phyloP scores from a whole-genome alignment of 78 protist genomes.

The Dictyostelium firmibasis region DNA sequence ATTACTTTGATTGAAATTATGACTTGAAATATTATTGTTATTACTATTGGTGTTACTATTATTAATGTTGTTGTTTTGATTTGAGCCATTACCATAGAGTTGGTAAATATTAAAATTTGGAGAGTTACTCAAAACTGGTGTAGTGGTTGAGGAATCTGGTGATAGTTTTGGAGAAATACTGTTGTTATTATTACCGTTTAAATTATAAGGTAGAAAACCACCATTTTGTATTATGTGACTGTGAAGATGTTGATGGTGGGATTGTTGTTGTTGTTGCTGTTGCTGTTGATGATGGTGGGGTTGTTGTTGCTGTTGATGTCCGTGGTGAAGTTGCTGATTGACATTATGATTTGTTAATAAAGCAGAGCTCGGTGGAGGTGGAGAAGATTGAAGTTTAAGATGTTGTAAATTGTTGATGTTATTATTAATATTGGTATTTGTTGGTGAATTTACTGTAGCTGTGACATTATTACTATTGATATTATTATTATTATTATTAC shows the following conservation, averaged over 20 bases:
- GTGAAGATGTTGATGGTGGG: background rate
- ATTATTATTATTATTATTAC: background rate
- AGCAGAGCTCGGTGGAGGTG: background rate
- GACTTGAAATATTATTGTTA: background rate
- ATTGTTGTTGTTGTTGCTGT: background rate
- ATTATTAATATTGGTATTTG: background rate
- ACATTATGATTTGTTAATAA: background rate
- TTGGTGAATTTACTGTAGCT: background rate
- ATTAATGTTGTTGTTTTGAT: background rate
- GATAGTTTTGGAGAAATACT: slow-evolving; percentile 39
- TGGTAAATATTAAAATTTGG: slow-evolving; percentile 36
- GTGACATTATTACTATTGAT: background rate
- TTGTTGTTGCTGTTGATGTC: background rate
- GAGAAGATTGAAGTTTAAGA: background rate
- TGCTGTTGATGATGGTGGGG: background rate
- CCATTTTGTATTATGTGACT: background rate
- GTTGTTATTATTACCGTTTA: background rate
- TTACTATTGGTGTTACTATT: too few species aligned
- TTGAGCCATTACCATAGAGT: background rate
- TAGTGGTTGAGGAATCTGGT: slow-evolving; percentile 40
- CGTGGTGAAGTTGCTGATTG: background rate
- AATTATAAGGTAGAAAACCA: slow-evolving; percentile 17
- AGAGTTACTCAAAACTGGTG: slow-evolving; percentile 40
- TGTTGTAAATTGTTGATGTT: background rate
- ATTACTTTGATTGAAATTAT: background rate